Evolutionary conservation across 257 asterid genomes (phyloP).

Genomic region (Solanum okadae): DNA sequence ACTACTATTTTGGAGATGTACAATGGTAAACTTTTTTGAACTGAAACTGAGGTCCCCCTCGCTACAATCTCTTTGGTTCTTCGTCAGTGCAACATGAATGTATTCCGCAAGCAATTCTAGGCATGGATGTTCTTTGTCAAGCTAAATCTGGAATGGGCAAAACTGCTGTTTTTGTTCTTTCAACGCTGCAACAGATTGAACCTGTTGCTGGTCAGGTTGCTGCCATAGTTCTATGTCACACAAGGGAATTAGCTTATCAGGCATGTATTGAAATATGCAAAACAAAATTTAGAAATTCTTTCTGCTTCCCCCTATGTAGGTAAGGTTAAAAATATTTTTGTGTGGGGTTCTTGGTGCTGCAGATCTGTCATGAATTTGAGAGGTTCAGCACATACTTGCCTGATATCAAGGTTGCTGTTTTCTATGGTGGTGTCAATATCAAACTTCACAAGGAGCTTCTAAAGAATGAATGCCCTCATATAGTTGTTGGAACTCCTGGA

Average conservation of each 20-base stretch:
- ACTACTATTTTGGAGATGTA: constrained; percentile 64
- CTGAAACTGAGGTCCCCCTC: constrained; percentile 73
- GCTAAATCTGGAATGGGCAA: constrained; percentile 98
- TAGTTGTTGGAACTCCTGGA: constrained; percentile 90
- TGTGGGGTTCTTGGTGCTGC: constrained; percentile 4
- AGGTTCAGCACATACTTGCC: constrained; percentile 76
- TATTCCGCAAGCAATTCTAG: constrained; percentile 89
- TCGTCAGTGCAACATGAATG: constrained; percentile 94
- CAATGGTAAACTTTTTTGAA: constrained; percentile 56
- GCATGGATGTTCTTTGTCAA: constrained; percentile 94
- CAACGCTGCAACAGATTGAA: constrained; percentile 82
- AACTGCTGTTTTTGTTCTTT: constrained; percentile 83
- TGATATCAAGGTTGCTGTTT: constrained; percentile 73
- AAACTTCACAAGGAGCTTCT: constrained; percentile 73
- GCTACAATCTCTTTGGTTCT: constrained; percentile 71
- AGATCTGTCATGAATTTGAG: constrained; percentile 89
- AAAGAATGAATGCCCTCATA: constrained; percentile 89
- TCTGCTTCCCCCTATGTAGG: background rate
- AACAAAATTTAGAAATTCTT: background rate
- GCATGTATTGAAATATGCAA: constrained; percentile 11
- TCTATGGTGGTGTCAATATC: constrained; percentile 77
- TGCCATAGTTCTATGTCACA: constrained; percentile 75
- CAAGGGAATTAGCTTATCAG: constrained; percentile 88
- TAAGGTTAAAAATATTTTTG: background rate
- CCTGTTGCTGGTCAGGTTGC: constrained; percentile 84